Base-by-base conservation (phyloP, 768 basidiomycete species). In the Flagelloscypha sp. region DNA sequence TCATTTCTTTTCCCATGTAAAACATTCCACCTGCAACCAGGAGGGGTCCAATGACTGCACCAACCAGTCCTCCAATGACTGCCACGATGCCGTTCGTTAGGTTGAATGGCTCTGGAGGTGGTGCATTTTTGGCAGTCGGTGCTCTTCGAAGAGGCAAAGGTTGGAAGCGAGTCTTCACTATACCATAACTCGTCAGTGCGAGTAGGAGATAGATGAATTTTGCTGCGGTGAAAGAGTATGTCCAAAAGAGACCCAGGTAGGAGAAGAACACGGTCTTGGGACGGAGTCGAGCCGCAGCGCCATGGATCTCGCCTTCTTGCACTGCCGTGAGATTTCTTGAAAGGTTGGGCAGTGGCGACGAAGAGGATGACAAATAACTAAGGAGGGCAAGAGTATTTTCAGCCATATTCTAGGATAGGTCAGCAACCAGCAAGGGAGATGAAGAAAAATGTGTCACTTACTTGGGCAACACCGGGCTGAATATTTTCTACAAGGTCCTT, bases 401-500 rank as follows among this genome's bases (percentile, higher is more conserved):
- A 15, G 72, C 90, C 79, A 97, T 92, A 59, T 95, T 82, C 68
- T 90, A 24, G 19, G n/a, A 34, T 12, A 7, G 1, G 35, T 40
- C 22, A 22, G 16, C 7, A 9, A 18, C 21, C 8, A 31, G 29
- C 12, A 35, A n/a, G 21, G n/a, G 30, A 17, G 23, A 34, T 24
- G 31, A 29, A 32, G 11, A 18, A 7, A 23, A 24, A 1, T 7
- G 12, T 15, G 12, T n/a, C 13, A 43, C 50, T 9, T 36, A 67
- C 65, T 46, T 68, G 58, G 1, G 88, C 79, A 1, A 88, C 84
- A 8, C 93, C 93, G 5, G 74, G 59, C 50, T 90, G 69, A 35
- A 94, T 88, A 50, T 92, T 79, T 48, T 86, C 80, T 6, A 89
- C 80, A 4, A 83, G 45, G 56, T 94, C 90, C 65, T 87, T 87